Conservation (phyloP, 2,329 filamentous ascomycete species). For the Neopestalotiopsis sp. region DNA sequence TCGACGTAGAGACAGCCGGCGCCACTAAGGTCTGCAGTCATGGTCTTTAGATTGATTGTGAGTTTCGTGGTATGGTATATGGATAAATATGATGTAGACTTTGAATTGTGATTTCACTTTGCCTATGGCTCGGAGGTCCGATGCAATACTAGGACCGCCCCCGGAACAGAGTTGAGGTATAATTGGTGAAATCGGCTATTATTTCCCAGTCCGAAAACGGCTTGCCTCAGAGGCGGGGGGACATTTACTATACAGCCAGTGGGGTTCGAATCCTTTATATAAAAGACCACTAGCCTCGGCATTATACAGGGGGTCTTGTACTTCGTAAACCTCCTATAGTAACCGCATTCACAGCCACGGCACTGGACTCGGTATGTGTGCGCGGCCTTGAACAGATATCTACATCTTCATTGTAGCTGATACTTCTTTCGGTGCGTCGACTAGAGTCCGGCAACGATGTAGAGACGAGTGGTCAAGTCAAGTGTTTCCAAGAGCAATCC, state of each 20-base stretch:
- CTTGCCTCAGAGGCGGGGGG: background rate
- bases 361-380: no score
- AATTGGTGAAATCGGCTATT: background rate
- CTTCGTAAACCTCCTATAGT: no score
- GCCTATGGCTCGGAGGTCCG: background rate
- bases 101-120: background rate
- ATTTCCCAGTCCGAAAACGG: constrained; percentile 1
- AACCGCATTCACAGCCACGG: no score
- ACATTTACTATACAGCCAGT: background rate
- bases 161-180: background rate
- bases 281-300: background rate
- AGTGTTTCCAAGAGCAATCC: no score
- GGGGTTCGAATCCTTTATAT: background rate
- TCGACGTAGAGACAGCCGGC: constrained; percentile 38
- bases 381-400: no score
- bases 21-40: constrained; percentile 23
- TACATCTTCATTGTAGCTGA: no score
- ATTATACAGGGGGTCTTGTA: background rate
- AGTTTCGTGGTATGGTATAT: background rate
- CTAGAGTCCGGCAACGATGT: no score
- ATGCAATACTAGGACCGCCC: background rate
- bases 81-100: background rate
- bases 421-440: no score
- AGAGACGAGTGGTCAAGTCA: no score
- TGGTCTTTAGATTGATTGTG: background rate